phyloP scores from a whole-genome alignment of 768 basidiomycete genomes.

The Russula foetens region DNA sequence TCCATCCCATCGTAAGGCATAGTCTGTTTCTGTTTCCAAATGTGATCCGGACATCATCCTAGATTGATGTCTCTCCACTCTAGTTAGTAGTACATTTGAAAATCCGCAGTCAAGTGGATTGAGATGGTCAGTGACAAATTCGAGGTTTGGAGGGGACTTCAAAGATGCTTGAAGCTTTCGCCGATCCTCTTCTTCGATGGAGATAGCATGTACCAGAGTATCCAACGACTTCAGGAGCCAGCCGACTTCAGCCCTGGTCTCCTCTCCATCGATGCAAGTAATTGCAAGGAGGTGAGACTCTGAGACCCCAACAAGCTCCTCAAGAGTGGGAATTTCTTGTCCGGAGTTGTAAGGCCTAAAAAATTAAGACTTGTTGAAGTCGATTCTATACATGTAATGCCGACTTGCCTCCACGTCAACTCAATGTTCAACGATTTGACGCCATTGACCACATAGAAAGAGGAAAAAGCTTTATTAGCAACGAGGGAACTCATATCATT shows the following conservation, averaged over 20 bases:
- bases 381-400: not conserved
- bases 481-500: not conserved
- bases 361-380: not conserved
- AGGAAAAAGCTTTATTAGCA: not conserved
- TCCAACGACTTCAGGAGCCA: not conserved
- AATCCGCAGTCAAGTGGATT: not conserved
- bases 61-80: constrained; percentile 3
- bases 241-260: not conserved
- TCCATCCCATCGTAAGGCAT: not conserved
- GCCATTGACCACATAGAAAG: constrained; percentile 2
- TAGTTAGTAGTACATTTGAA: constrained; percentile 6
- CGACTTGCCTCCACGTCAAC: constrained; percentile 14
- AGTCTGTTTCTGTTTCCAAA: not conserved
- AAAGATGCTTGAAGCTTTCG: not conserved
- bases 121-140: not conserved
- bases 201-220: not conserved
- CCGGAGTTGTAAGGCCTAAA: constrained; percentile 9
- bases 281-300: not conserved
- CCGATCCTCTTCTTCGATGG: constrained; percentile 1
- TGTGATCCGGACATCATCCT: not conserved
- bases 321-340: constrained; percentile 3
- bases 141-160: not conserved
- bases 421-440: constrained; percentile 14
- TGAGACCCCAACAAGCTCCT: constrained; percentile 11
- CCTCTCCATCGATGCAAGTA: not conserved